Base-by-base conservation (phyloP, 2,329 filamentous ascomycete genomes). In the Pseudogymnoascus sp. region DNA sequence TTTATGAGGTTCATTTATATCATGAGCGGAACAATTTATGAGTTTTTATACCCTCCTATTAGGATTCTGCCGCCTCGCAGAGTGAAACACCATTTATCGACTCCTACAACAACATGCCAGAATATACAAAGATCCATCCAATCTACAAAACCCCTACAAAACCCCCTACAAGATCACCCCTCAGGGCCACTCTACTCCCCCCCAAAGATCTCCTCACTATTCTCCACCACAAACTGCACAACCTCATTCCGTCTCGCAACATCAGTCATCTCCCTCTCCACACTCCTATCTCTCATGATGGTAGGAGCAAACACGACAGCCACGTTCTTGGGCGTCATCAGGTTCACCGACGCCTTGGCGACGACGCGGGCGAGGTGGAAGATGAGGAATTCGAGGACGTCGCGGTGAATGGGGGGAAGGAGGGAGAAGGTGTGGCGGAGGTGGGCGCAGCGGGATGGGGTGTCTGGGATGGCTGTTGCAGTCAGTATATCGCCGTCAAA, bases 261-360 rank as follows among this genome's bases (percentile, higher is more conserved):
- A 73, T 99, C 94, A 31, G 87, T 93, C 86, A 99, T 95, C 74
- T 99, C 94, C 64, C 92, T 87, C 74, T 96, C 91, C 64, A 97
- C 83, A 70, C 88, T 93, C 72, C 87, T 82, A 62, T 95, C 92
- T 68, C 93, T 85, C 90, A 99, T 96, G 69, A 99, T 95, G 0
- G 94, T 99, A 6, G 94, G 94, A 7, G 94, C 94, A 73, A 99
- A 99, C 37, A 99, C 94, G 42, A 99, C 94, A 3, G 94, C 92
- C 64, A 97, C 78, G 72, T 99, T 99, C 76, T 95, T 90, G 62
- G 93, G 90, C 25, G 91, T 96, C 94, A 99, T 99, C 74, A 97
- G 75, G 72, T 97, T 97, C 73, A 95, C 89, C 39, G 82, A 83
- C 72, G 96, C 89, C 66, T 89, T 85, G 68, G 86, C 81, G 63